Base-by-base conservation (phyloP, 192 early-diverging fungal species). In the Phycomyces nitens region DNA sequence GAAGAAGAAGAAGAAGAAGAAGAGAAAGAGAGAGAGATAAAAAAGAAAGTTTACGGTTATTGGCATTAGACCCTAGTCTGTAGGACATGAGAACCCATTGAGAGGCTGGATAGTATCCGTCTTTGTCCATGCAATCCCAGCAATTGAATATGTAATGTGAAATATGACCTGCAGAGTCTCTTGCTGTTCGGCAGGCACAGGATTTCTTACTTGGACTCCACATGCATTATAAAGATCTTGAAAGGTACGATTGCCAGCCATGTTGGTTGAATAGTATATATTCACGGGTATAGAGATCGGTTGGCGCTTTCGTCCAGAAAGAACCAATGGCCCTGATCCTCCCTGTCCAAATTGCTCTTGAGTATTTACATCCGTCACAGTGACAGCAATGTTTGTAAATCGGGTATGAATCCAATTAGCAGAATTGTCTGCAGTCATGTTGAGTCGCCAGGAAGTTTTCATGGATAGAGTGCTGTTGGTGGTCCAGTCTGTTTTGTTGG, bases 371-470 rank as follows among this genome's bases (percentile, higher is more conserved):
- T 72, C 65, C 8, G 41, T 50, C 12, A 40, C 40, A 1, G 26
- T 51, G 8, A 67, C 47, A 8, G 54, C 56, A 15, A 67, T 34
- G 21, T 62, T 51, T 11, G 5, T 57, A 11, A 72, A 49, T 3
- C 44, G 60, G 24, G 65, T 72, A 14, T 64, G 65, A 5, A 72
- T 58, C 60, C 59, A 72, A 26, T 72, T 72, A 5, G 39, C 71
- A n/a, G 16, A 39, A 18, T 72, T 72, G 34, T 67, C 64, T 0
- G 57, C 59, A 1, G 56, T 67, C 6, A 72, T 51, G 26, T 60
- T 64, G 50, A 72, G 53, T 38, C 52, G 66, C 71, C 71, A 72
- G 16, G 42, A 26, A n/a, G 53, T 53, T 55, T 51, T 26, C 29
- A 60, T 49, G 0, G 54, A 62, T 9, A 24, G 65, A 3, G 47